These are phyloP conservation scores for Xerocomus potaroensis DNA, from an alignment of 768 basidiomycete species.

Conservation along the genomic window DNA sequence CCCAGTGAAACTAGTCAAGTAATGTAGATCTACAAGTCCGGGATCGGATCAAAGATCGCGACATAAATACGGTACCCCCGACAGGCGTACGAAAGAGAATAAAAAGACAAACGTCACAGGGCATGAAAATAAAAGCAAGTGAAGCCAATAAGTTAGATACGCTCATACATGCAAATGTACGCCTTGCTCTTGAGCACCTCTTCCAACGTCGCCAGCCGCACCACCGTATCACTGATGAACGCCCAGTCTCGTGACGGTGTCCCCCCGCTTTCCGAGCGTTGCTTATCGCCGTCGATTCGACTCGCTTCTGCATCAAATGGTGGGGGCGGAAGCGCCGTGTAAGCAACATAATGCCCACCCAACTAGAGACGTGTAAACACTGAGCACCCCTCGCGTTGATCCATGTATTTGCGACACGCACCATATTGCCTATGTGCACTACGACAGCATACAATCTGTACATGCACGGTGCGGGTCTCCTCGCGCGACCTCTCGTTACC, in stretches of 20 bases:
- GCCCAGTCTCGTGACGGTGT: slow-evolving; percentile 64
- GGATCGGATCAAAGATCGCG: slow-evolving; percentile 4
- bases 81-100: neutral
- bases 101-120: neutral
- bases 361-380: slow-evolving; percentile 43
- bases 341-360: slow-evolving; percentile 87
- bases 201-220: slow-evolving; percentile 75
- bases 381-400: neutral
- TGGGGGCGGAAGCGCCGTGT: slow-evolving; percentile 62
- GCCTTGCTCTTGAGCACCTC: slow-evolving; percentile 91
- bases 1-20: neutral
- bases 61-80: neutral
- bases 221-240: slow-evolving; percentile 85
- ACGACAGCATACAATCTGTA: slow-evolving; percentile 78
- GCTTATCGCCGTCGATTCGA: slow-evolving; percentile 10
- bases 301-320: slow-evolving; percentile 11
- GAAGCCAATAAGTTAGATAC: slow-evolving; percentile 39
- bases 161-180: slow-evolving; percentile 92
- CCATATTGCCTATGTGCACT: slow-evolving; percentile 86
- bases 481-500: slow-evolving; percentile 20
- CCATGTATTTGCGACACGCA: slow-evolving; percentile 32
- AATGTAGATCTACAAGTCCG: neutral
- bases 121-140: neutral
- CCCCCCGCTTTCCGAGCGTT: neutral
- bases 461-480: slow-evolving; percentile 43